These are phyloP conservation scores for Flaveria robusta DNA, from an alignment of 129 eudicot genomes.

Conservation along the genomic window DNA sequence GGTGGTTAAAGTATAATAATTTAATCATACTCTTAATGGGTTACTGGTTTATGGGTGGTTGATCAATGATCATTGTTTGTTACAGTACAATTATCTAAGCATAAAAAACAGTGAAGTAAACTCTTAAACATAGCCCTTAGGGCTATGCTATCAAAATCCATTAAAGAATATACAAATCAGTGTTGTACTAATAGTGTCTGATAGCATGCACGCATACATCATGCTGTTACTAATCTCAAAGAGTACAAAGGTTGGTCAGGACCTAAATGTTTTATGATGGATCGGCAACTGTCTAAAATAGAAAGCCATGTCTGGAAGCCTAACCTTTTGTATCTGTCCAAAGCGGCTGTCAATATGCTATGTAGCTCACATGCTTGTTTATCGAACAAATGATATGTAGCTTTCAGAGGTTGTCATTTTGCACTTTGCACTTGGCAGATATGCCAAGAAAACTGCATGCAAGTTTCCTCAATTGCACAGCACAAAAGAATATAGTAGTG, in stretches of 20 bases:
- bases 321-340: background rate
- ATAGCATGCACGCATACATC: background rate
- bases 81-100: background rate
- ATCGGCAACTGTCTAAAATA: background rate
- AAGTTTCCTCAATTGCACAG: background rate
- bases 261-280: background rate
- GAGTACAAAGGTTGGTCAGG: background rate
- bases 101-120: background rate
- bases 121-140: background rate
- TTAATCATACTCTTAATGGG: background rate
- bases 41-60: background rate
- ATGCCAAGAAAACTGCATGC: background rate
- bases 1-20: background rate
- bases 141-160: background rate
- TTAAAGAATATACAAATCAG: background rate
- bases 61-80: too few species aligned
- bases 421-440: background rate
- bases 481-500: background rate
- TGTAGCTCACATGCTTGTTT: too few species aligned
- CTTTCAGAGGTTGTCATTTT: background rate
- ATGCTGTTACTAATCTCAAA: background rate
- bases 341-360: background rate
- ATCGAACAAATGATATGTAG: background rate
- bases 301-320: background rate
- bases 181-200: background rate